Base-by-base conservation (phyloP, 805 yeast genomes). In the Zygosaccharomyces bisporus region DNA sequence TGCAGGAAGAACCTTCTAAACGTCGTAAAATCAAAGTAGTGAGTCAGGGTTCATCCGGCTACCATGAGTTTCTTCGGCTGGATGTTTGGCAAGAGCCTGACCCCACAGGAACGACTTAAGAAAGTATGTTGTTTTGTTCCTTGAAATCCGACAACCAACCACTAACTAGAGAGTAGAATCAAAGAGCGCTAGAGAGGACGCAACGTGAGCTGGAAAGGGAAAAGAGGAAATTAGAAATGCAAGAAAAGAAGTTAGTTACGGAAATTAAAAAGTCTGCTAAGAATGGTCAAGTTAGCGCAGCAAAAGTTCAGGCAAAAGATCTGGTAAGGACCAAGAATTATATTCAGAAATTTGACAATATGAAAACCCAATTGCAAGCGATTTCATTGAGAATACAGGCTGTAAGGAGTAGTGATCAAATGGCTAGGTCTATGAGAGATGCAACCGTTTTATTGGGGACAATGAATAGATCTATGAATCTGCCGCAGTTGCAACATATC, bases 361-460 rank as follows among this genome's bases (percentile, higher is more conserved):
- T 93, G 97, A 85, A 84, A 67, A 90, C 96, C 2, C 98, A 91
- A 67, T 68, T 93, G 47, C 99, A 93, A 69, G 97, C 98, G 1
- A 90, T 93, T 43, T 81, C 95, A 16, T 72, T 93, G 52, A 72
- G 99, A 49, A 83, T 93, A 47, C 98, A 93, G 48, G 71, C 96
- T 27, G 96, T 93, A 30, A 73, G 98, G 50, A 81, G 93, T 51
- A 89, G 90, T 58, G 95, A 86, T 58, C 96, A 91, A 66, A 95
- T 93, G 99, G 84, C 95, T 38, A 78, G 76, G 54, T 84, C 95
- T 24, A 91, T 93, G 97, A 76, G 83, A 52, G 96, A 93, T 50
- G 99, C 99, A 4, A 87, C 96, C 0, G 73, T 81, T 41, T 69
- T 93, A 41, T 71, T 93, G 46, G 82, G 84, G 43, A 83, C 95